A percentile compares a stretch with the other conserved stretches of the same genome.
Evolutionary conservation across 2,329 filamentous ascomycete species (phyloP).

Genomic region (Trichophyton rubrum): DNA sequence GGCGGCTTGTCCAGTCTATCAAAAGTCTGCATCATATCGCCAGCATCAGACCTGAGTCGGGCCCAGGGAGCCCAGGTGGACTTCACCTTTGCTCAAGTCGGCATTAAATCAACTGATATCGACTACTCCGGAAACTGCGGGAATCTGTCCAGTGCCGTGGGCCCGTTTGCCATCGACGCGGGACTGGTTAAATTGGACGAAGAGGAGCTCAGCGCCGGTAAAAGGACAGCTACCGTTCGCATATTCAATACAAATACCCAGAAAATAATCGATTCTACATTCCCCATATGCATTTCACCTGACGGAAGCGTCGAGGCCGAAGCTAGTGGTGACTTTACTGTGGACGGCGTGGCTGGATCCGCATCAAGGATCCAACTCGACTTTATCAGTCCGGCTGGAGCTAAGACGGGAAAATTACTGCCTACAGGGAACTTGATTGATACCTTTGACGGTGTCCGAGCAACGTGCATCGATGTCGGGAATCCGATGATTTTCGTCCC

Average conservation of each 20-base stretch:
- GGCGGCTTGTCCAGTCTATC: slow-evolving; percentile 56
- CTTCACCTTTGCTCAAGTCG: slow-evolving; percentile 60
- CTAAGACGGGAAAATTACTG: slow-evolving; percentile 49
- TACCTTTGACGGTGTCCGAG: slow-evolving; percentile 36
- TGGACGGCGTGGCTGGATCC: slow-evolving; percentile 52
- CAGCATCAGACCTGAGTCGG: slow-evolving; percentile 27
- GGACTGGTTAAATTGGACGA: slow-evolving; percentile 31
- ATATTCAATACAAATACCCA: slow-evolving; percentile 61
- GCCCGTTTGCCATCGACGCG: slow-evolving; percentile 51
- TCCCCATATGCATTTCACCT: slow-evolving; percentile 31
- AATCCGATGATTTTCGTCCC: slow-evolving; percentile 53
- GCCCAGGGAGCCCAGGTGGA: slow-evolving; percentile 45
- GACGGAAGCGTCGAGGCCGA: slow-evolving; percentile 35
- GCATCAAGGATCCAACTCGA: slow-evolving; percentile 47
- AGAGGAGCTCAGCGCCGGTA: slow-evolving; percentile 7
- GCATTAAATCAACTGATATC: slow-evolving; percentile 47
- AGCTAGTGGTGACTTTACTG: slow-evolving; percentile 43
- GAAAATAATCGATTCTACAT: slow-evolving; percentile 49
- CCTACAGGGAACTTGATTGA: slow-evolving; percentile 49
- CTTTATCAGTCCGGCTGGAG: slow-evolving; percentile 51
- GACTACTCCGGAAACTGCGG: slow-evolving; percentile 62
- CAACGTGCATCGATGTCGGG: slow-evolving; percentile 50
- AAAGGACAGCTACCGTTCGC: slow-evolving; percentile 36
- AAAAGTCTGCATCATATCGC: slow-evolving; percentile 56
- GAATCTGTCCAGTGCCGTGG: slow-evolving; percentile 59